Evolutionary conservation across 2,329 filamentous ascomycete genomes (phyloP).

Genomic region (Pseudogymnoascus pannorum): DNA sequence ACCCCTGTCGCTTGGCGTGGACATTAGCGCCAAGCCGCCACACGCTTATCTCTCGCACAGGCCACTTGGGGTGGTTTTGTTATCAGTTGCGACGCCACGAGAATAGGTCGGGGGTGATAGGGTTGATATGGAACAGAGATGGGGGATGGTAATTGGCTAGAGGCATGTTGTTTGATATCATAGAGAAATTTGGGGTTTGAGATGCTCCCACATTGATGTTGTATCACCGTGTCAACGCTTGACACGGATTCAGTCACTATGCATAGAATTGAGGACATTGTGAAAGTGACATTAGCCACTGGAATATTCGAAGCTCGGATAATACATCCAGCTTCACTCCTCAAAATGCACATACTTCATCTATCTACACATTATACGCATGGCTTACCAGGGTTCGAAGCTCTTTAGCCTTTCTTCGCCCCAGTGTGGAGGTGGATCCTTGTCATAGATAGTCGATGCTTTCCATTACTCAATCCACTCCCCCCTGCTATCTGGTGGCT

Average conservation of each 20-base stretch:
- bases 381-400: not conserved
- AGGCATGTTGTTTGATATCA: not conserved
- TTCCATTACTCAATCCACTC: slow-evolving; percentile 6
- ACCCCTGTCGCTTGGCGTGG: not conserved
- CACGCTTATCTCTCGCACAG: not conserved
- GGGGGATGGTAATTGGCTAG: not conserved
- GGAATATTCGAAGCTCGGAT: not conserved
- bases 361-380: not conserved
- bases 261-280: not conserved
- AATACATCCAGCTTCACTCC: not conserved
- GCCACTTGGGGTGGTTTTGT: not conserved
- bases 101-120: not conserved
- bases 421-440: not conserved
- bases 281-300: not conserved
- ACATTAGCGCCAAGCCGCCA: not conserved
- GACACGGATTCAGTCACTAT: not conserved
- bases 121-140: not conserved
- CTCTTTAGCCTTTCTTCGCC: not conserved
- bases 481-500: slow-evolving; percentile 4
- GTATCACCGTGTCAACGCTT: not conserved
- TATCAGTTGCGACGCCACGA: not conserved
- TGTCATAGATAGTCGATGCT: slow-evolving; percentile 1
- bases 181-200: not conserved
- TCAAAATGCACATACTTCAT: not conserved
- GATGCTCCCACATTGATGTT: not conserved